These are phyloP conservation scores for Taphrina wiesneri DNA, from an alignment of 1,139 yeast genomes.

Conservation along the genomic window DNA sequence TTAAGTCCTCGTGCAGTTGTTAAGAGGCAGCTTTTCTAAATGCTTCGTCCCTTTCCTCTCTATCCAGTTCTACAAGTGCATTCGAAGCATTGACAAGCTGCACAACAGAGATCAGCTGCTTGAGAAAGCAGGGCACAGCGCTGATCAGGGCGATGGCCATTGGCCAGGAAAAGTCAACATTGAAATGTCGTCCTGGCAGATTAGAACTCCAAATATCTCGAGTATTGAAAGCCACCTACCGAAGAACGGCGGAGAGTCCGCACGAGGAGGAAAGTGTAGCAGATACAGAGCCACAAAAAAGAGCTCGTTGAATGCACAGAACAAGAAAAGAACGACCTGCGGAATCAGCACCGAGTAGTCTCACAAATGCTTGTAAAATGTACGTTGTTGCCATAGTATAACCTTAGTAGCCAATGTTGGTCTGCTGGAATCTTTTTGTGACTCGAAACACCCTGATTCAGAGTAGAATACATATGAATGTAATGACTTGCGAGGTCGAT, in stretches of 20 bases:
- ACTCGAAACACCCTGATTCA: conserved; percentile 71
- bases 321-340: conserved; percentile 70
- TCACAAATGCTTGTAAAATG: neutral
- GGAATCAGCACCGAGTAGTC: neutral
- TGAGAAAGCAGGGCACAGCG: conserved; percentile 44
- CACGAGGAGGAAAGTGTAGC: conserved; percentile 59
- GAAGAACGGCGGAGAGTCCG: conserved; percentile 30
- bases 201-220: conserved; percentile 25
- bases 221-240: neutral
- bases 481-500: conserved; percentile 93
- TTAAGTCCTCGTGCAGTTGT: neutral
- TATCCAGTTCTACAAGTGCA: conserved; percentile 77
- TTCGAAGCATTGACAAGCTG: conserved; percentile 86
- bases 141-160: conserved; percentile 30
- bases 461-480: conserved; percentile 97
- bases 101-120: conserved; percentile 85
- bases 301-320: conserved; percentile 89
- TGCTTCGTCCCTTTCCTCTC: conserved; percentile 51
- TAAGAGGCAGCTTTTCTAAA: neutral
- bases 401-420: conserved; percentile 68
- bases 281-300: conserved; percentile 89
- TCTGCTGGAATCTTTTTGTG: conserved; percentile 82
- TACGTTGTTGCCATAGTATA: conserved; percentile 79
- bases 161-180: conserved; percentile 28
- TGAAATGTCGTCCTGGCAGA: conserved; percentile 38